Base-by-base conservation (phyloP, 202 grass and related monocot species). In the Cymbopogon flexuosus region DNA sequence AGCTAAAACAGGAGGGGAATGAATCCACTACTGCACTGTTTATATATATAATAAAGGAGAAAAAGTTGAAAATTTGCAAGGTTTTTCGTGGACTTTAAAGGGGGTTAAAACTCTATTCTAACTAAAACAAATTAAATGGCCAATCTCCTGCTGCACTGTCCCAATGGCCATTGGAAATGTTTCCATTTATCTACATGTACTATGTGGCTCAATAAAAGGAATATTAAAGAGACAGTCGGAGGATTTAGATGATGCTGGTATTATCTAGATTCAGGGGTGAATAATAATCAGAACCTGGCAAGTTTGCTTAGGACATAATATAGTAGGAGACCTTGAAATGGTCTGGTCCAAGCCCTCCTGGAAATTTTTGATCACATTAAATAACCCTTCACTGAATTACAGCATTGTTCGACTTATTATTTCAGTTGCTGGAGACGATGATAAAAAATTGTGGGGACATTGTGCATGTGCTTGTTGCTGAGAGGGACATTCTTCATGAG, bases 381-480 rank as follows among this genome's bases (percentile, higher is more conserved):
- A 36, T 36, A 61, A 46, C 73, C 24, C 1, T 87, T 63, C 45
- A 77, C 64, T 81, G 47, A 79, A 72, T 51, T 72, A 71, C 37
- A 57, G 27, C 74, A 62, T 46, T 72, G 5, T 12, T 87, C 4
- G 22, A 16, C 66, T 73, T 84, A 82, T 73, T 84, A 82, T 82
- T 91, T 81, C 80, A 99, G 92, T 80, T 99, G 73, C 62, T 99
- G 62, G 96, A 99, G 89, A 90, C 96, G 1, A 83, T 99, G 72
- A 83, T 96, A 77, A 96, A 99, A 85, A 99, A 99, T 83, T 99
- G 96, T 35, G 96, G 96, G 43, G 92, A 99, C 84, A 93, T 96
- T 73, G 92, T 99, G 57, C 96, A 96, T 85, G 90, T 91, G 92
- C 87, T 93, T 76, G 87, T 96, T 81, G 96, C 96, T 78, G 96